Evolutionary conservation across 2,329 filamentous ascomycete species (phyloP), one percentile per base, ranked within the genome.

Genomic region (Leptographium flavum): DNA sequence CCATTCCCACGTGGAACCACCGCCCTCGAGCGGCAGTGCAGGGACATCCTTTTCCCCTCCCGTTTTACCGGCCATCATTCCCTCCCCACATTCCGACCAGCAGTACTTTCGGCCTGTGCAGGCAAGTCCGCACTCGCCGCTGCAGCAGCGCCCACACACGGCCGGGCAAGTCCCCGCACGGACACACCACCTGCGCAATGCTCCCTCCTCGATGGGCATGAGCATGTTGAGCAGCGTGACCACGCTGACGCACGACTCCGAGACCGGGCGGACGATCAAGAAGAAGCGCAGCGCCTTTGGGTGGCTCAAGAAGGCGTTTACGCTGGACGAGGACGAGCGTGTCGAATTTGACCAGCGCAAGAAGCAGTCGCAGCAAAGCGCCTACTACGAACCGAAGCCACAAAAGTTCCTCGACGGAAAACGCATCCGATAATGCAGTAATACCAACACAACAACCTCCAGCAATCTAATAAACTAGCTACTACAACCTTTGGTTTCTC

Each of bases 221-320:
- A 78, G 73, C 54, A 74, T 69, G 55, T 61, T 77, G 50, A 79
- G 71, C 55, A 74, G 67, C 23, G 68, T 71, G 6, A 71, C 69
- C 5, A 67, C 66, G 1, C 62, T 69, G 41, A 69, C 66, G 1
- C 59, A 63, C 21, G 62, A 69, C 35, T 62, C 63, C 1, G 52
- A 57, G 50, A 50, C 55, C 45, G 44, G 55, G 45, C 62, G 68
- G 10, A 54, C 55, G 32, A 56, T 79, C 5, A 80, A 80, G 59
- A 81, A 80, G 64, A 81, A 81, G 65, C 70, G 74, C 50, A 80
- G 77, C 53, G 74, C 76, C 1, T 79, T 81, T 54, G 77, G 76
- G 2, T 81, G 77, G 77, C 58, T 81, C 46, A 81, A 80, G 59
- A 81, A 81, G 61, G 76, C 76, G 1, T 81, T 81, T 43, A 73